phyloP scores from a whole-genome alignment of 2,329 filamentous ascomycete genomes.

The Cadophora luteo-olivacea region DNA sequence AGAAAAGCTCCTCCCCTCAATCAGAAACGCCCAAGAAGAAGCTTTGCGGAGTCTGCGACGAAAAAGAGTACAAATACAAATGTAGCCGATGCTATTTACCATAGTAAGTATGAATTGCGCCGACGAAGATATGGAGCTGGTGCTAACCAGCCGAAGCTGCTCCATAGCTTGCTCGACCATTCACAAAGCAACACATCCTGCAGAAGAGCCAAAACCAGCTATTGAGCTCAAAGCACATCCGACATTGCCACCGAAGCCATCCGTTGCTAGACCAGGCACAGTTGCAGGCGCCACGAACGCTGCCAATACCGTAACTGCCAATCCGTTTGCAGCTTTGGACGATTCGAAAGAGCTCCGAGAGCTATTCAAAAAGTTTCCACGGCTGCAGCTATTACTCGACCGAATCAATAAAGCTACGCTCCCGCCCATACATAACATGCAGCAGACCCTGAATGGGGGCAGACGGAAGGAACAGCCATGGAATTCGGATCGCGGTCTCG shows the following conservation, averaged over 20 bases:
- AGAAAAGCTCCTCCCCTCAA: slow-evolving; percentile 8
- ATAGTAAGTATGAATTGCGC: slow-evolving; percentile 55
- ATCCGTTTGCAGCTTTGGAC: slow-evolving; percentile 56
- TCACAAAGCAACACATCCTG: slow-evolving; percentile 51
- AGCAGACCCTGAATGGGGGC: slow-evolving; percentile 14
- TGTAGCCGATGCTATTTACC: slow-evolving; percentile 63
- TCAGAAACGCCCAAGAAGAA: slow-evolving; percentile 32
- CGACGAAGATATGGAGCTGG: neutral
- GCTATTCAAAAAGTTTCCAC: slow-evolving; percentile 61
- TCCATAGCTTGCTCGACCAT: slow-evolving; percentile 62
- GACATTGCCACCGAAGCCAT: slow-evolving; percentile 23
- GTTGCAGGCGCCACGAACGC: slow-evolving; percentile 32
- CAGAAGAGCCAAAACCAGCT: slow-evolving; percentile 23
- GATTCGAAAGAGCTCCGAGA: slow-evolving; percentile 55
- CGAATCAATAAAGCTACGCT: slow-evolving; percentile 58
- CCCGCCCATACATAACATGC: slow-evolving; percentile 46
- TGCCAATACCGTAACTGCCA: neutral
- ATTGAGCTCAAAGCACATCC: slow-evolving; percentile 25
- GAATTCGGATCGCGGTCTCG: slow-evolving; percentile 64
- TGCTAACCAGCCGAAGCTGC: slow-evolving; percentile 52
- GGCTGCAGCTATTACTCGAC: slow-evolving; percentile 54
- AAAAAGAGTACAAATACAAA: slow-evolving; percentile 64
- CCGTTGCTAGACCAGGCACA: slow-evolving; percentile 33
- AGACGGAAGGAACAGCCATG: slow-evolving; percentile 47
- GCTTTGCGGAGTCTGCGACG: slow-evolving; percentile 62